These are phyloP conservation scores for Talaromyces marneffei DNA, from an alignment of 2,329 filamentous ascomycete genomes.

Conservation along the genomic window DNA sequence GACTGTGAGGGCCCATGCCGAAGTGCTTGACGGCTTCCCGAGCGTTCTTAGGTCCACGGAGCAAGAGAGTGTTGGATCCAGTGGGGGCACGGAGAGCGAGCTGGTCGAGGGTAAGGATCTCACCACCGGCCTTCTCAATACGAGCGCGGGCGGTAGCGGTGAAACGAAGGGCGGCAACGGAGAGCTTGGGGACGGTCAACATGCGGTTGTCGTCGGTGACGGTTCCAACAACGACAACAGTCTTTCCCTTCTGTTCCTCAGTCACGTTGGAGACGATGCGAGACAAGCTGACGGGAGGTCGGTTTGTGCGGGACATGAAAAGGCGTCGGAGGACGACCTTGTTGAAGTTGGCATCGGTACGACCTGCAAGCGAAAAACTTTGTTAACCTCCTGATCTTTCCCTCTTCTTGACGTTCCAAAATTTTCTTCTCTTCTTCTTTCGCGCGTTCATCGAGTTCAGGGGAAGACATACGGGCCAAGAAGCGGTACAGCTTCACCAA, in stretches of 20 bases:
- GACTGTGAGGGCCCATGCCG: slow-evolving; percentile 92
- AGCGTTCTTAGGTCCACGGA: slow-evolving; percentile 96
- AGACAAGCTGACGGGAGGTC: slow-evolving; percentile 87
- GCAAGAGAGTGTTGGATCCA: slow-evolving; percentile 91
- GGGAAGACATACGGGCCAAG: slow-evolving; percentile 65
- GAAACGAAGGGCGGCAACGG: slow-evolving; percentile 90
- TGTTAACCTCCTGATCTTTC: neutral
- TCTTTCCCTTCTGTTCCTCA: slow-evolving; percentile 61
- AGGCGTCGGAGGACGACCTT: slow-evolving; percentile 95
- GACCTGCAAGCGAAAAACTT: slow-evolving; percentile 52
- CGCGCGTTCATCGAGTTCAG: neutral
- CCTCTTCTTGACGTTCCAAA: neutral
- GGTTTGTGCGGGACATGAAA: slow-evolving; percentile 98
- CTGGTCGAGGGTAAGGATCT: slow-evolving; percentile 94
- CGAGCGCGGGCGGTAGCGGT: slow-evolving; percentile 92
- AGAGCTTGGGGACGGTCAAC: slow-evolving; percentile 83
- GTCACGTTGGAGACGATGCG: slow-evolving; percentile 67
- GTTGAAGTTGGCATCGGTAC: slow-evolving; percentile 97
- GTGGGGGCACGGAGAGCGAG: slow-evolving; percentile 91
- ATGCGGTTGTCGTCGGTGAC: slow-evolving; percentile 98
- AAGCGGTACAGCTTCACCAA: slow-evolving; percentile 98
- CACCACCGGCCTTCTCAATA: slow-evolving; percentile 88
- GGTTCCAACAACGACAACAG: slow-evolving; percentile 87
- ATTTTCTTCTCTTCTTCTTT: neutral
- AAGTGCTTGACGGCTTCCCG: slow-evolving; percentile 99